A percentile compares a stretch with the other conserved stretches of the same genome.
These are phyloP conservation scores for Pseudognaphalium luteoalbum DNA, from an alignment of 129 eudicot genomes.

Conservation along the genomic window DNA sequence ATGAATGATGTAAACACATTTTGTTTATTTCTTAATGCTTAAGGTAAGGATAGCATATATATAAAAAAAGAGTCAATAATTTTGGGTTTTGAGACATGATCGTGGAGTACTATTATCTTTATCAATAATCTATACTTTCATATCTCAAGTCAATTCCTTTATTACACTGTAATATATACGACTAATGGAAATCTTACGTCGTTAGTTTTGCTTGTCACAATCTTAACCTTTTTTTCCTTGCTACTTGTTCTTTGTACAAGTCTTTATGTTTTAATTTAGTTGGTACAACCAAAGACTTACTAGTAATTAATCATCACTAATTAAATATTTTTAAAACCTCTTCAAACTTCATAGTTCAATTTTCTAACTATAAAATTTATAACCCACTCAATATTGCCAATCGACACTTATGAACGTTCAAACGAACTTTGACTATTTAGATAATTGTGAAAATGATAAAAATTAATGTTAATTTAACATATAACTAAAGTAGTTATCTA, in stretches of 20 bases:
- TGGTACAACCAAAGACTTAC: slow-evolving; percentile 12
- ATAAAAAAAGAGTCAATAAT: background rate
- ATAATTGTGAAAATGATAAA: background rate
- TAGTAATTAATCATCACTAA: background rate
- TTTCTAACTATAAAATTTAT: background rate
- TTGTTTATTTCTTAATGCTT: background rate
- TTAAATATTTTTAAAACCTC: too few species aligned
- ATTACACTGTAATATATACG: background rate
- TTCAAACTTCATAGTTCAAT: background rate
- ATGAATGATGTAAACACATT: background rate
- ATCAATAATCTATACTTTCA: background rate
- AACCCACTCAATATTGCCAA: background rate
- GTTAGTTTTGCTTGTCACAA: background rate
- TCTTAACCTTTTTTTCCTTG: background rate
- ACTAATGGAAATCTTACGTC: background rate
- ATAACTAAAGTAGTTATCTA: too few species aligned
- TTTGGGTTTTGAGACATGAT: background rate
- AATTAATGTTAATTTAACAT: too few species aligned
- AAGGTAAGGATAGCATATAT: background rate
- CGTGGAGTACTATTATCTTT: background rate
- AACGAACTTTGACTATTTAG: background rate
- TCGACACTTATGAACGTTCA: background rate
- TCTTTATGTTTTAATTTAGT: background rate
- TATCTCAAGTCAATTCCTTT: background rate
- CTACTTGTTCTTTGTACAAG: slow-evolving; percentile 8